Base-by-base conservation (phyloP, 805 yeast species). In the Peterozyma xylosa region DNA sequence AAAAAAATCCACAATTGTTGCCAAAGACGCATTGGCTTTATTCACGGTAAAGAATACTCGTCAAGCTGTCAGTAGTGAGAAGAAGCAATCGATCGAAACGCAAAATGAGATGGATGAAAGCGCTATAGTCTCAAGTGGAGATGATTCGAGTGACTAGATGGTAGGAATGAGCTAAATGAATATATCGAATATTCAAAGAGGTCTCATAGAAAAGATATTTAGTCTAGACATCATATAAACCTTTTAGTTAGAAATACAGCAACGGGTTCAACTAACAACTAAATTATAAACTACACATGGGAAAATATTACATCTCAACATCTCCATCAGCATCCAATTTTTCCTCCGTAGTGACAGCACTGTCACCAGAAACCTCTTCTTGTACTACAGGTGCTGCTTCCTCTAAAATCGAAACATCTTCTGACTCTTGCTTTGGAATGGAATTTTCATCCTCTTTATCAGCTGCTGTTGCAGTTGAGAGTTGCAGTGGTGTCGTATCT, bases 11-110 rank as follows among this genome's bases (percentile, higher is more conserved):
- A 66, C 78, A 1, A 58, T 55, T 2, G 53, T 53, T 5, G 93
- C 90, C 0, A 67, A 90, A 50, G 67, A 73, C 37, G 82, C 90
- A 3, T 57, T 82, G 4, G 67, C 78, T 5, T 76, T 84, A 46
- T 48, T 85, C 11, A 64, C 70, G n/a, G 56, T 80, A 35, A 74
- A 76, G 49, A 40, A 34, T 36, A 32, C 14, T 32, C 27, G 27
- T 21, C 27, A 21, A 21, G 27, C 27, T 5, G 13, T 5, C 30
- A 16, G 15, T 6, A 17, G 5, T 14, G 21, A 13, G 16, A 10
- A 14, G 5, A 14, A 10, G 5, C 15, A 33, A 14, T 9, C 35
- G 16, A 33, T 14, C 35, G 45, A 41, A 5, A 29, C 47, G 43
- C 38, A 46, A 41, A 39, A 35, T 36, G 40, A 18, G 17, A 18